Percentiles rank a stretch among this genome's conserved stretches.
These are phyloP conservation scores for Cercospora citrullina DNA, from an alignment of 2,329 filamentous ascomycete genomes.

Conservation along the genomic window DNA sequence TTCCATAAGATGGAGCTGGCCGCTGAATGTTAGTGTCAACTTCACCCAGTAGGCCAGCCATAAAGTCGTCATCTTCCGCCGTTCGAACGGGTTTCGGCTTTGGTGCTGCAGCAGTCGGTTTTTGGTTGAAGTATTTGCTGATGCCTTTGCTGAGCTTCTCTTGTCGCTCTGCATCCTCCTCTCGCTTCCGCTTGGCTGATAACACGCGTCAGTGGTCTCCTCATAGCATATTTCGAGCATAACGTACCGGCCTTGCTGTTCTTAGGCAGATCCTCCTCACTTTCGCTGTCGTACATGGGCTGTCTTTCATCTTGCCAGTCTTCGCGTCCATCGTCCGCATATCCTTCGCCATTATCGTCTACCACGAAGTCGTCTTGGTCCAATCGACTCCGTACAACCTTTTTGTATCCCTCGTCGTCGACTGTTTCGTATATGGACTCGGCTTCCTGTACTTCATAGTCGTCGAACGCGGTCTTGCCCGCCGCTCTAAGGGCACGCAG, in stretches of 20 bases:
- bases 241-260: conserved; percentile 58
- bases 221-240: conserved; percentile 20
- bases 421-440: conserved; percentile 91
- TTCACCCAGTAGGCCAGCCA: conserved; percentile 79
- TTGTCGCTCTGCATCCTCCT: conserved; percentile 80
- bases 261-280: conserved; percentile 64
- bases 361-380: conserved; percentile 98
- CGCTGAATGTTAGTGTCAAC: conserved; percentile 75
- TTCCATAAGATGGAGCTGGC: conserved; percentile 55
- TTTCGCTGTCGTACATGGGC: conserved; percentile 70
- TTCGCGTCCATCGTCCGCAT: conserved; percentile 92
- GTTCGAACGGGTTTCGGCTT: conserved; percentile 66
- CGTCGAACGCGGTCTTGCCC: conserved; percentile 86
- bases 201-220: conserved; percentile 10
- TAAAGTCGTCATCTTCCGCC: conserved; percentile 84
- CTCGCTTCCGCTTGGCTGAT: conserved; percentile 78
- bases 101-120: conserved; percentile 59
- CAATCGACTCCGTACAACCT: conserved; percentile 82
- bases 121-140: conserved; percentile 89
- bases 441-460: conserved; percentile 82
- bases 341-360: conserved; percentile 95
- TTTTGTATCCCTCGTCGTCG: conserved; percentile 96
- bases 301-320: conserved; percentile 78
- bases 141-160: conserved; percentile 90
- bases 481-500: conserved; percentile 79